These are phyloP conservation scores for Pezicula radicicola DNA, from an alignment of 2,329 filamentous ascomycete genomes.

Conservation along the genomic window DNA sequence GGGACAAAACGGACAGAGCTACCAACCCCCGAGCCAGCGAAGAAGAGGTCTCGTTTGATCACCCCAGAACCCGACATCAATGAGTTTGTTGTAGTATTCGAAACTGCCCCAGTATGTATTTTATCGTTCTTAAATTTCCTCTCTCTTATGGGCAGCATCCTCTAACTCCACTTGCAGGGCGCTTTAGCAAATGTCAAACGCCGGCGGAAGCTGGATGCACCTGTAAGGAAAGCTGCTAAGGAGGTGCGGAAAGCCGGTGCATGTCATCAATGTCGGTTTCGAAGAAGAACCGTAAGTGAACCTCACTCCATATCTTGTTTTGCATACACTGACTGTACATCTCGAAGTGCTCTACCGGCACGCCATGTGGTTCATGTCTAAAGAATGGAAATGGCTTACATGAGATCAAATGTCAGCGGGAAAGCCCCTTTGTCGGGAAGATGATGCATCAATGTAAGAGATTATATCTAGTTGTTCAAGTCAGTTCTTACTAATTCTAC, in stretches of 20 bases:
- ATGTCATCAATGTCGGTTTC: constrained; percentile 25
- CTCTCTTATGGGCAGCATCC: neutral
- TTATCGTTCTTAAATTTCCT: neutral
- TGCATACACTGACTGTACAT: neutral
- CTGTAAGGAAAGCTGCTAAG: constrained; percentile 20
- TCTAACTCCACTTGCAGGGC: constrained; percentile 2
- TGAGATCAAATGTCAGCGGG: constrained; percentile 21
- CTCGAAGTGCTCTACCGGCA: constrained; percentile 19
- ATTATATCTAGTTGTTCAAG: no score
- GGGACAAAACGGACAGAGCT: constrained; percentile 11
- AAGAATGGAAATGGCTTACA: constrained; percentile 19
- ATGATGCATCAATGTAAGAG: constrained; percentile 17
- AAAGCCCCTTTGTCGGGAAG: constrained; percentile 18
- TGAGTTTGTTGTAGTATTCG: constrained; percentile 20
- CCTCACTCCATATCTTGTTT: neutral
- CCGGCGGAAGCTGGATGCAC: constrained; percentile 17
- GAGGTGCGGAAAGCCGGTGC: constrained; percentile 24
- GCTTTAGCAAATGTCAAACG: constrained; percentile 18
- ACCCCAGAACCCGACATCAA: constrained; percentile 7
- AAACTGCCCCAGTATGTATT: constrained; percentile 13
- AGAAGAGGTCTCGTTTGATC: constrained; percentile 4
- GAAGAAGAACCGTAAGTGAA: constrained; percentile 21
- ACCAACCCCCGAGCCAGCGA: constrained; percentile 8
- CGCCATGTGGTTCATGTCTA: constrained; percentile 19
- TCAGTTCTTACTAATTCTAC: neutral